These are phyloP conservation scores for Daldinia concentrica DNA, from an alignment of 495 filamentous ascomycete genomes.

Conservation along the genomic window DNA sequence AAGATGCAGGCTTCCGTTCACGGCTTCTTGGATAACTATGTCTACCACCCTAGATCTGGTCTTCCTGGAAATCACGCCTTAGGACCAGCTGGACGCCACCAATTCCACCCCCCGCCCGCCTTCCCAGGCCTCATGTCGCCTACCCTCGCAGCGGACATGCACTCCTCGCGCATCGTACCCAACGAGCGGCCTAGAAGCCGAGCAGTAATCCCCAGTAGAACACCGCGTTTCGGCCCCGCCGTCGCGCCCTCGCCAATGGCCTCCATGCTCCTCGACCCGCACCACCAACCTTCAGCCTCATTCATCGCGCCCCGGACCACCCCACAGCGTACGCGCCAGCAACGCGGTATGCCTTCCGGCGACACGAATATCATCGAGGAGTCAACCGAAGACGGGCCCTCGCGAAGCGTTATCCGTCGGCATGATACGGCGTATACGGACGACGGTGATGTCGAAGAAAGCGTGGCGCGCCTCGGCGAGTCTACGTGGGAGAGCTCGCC, in stretches of 20 bases:
- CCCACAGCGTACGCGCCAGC: slow-evolving; percentile 52
- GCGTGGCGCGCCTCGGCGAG: slow-evolving; percentile 56
- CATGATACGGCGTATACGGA: slow-evolving; percentile 62
- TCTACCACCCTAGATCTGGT: slow-evolving; percentile 67
- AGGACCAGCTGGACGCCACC: slow-evolving; percentile 59
- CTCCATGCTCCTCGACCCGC: slow-evolving; percentile 84
- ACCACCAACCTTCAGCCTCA: slow-evolving; percentile 78
- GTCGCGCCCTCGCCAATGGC: slow-evolving; percentile 65
- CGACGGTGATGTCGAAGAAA: slow-evolving; percentile 65
- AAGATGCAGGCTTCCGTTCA: slow-evolving; percentile 97
- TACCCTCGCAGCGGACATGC: slow-evolving; percentile 64
- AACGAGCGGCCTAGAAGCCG: slow-evolving; percentile 52
- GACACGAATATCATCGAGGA: slow-evolving; percentile 60
- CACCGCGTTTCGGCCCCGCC: slow-evolving; percentile 48
- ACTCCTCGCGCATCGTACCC: slow-evolving; percentile 59
- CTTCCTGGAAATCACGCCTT: slow-evolving; percentile 56
- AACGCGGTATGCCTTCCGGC: slow-evolving; percentile 54
- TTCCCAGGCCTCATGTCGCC: slow-evolving; percentile 78
- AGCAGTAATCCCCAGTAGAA: slow-evolving; percentile 31
- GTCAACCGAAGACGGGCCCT: slow-evolving; percentile 59
- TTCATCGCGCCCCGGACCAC: slow-evolving; percentile 55
- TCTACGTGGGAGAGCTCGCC: slow-evolving; percentile 64
- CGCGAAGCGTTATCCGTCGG: slow-evolving; percentile 78
- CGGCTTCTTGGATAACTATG: slow-evolving; percentile 92
- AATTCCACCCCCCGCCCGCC: slow-evolving; percentile 81